Base-by-base conservation (phyloP, 2,329 filamentous ascomycete genomes). In the Penicillium paneum region DNA sequence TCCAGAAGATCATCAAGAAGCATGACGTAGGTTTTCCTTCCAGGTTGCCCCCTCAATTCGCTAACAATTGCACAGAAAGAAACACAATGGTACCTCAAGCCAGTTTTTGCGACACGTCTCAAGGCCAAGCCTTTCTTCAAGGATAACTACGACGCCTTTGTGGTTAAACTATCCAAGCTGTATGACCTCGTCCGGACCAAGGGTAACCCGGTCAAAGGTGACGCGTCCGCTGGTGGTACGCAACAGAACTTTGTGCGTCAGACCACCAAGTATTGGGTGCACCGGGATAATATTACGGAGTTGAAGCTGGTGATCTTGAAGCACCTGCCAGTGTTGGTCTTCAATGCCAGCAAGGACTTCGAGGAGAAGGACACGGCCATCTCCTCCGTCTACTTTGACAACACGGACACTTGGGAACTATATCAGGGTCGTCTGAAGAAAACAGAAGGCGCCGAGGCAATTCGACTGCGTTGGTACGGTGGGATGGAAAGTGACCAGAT, bases 1-100 rank as follows among this genome's bases (percentile, higher is more conserved):
- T 99, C 73, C 95, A 97, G 79, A 99, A 99, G 81, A 99, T 99
- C 61, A 96, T 99, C 76, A 99, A 99, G 82, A 99, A 99, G 81
- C 94, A 99, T 74, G 94, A 97, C 77, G 90, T 93, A 75, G 65
- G 88, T 78, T 35, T 49, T 13, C 17, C 38, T 26, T 48, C 21
- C 10, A 21, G 38, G 44, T 29, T 12, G 34, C 12, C 38, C n/a
- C 21, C 5, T 24, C 36, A 48, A 50, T 38, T 45, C 41, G 44
- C 47, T 59, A 42, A 54, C 28, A 34, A 8, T 13, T 15, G 13
- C 31, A 29, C 67, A 94, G 89, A 99, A 99, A 90, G 82, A 89
- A 80, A 99, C 94, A 0, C 83, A 86, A 57, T 96, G 93, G 91
- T 86, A 94, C 68, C 84, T 99, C 32, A 92, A 89, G 67, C 94